These are phyloP conservation scores for Blastobotrys capitulatus DNA, from an alignment of 1,139 yeast genomes.

Conservation along the genomic window DNA sequence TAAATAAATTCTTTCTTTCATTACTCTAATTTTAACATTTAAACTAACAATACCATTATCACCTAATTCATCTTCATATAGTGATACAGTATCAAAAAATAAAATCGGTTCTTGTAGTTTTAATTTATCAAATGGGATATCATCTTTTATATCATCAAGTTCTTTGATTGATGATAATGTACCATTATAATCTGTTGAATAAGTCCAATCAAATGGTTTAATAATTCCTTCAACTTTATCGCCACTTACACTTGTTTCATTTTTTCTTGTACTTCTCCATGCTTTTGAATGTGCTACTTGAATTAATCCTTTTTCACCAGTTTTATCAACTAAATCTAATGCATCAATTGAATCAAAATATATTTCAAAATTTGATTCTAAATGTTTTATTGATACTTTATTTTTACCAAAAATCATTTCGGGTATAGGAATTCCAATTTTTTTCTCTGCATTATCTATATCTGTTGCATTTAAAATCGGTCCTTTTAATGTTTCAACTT, in stretches of 20 bases:
- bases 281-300: slow-evolving; percentile 84
- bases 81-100: slow-evolving; percentile 80
- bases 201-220: slow-evolving; percentile 96
- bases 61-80: slow-evolving; percentile 92
- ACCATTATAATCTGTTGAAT: slow-evolving; percentile 75
- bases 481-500: slow-evolving; percentile 60
- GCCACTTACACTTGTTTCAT: slow-evolving; percentile 26
- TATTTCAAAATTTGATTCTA: slow-evolving; percentile 41
- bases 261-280: slow-evolving; percentile 67
- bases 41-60: slow-evolving; percentile 88
- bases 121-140: slow-evolving; percentile 65
- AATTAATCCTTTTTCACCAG: slow-evolving; percentile 45
- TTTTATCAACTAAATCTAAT: slow-evolving; percentile 54
- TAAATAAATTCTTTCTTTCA: slow-evolving; percentile 72
- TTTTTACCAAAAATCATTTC: slow-evolving; percentile 98
- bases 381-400: slow-evolving; percentile 45
- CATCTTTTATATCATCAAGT: slow-evolving; percentile 19
- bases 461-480: slow-evolving; percentile 76
- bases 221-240: slow-evolving; percentile 48
- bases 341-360: slow-evolving; percentile 79
- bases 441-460: slow-evolving; percentile 60
- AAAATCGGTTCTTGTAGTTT: slow-evolving; percentile 77
- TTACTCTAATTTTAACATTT: slow-evolving; percentile 77
- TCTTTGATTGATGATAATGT: background rate
- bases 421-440: slow-evolving; percentile 76